Percentiles rank a stretch among this genome's conserved stretches.
These are phyloP conservation scores for Globisporangium barbulae DNA, from an alignment of 352 stramenopile species.

Conservation along the genomic window DNA sequence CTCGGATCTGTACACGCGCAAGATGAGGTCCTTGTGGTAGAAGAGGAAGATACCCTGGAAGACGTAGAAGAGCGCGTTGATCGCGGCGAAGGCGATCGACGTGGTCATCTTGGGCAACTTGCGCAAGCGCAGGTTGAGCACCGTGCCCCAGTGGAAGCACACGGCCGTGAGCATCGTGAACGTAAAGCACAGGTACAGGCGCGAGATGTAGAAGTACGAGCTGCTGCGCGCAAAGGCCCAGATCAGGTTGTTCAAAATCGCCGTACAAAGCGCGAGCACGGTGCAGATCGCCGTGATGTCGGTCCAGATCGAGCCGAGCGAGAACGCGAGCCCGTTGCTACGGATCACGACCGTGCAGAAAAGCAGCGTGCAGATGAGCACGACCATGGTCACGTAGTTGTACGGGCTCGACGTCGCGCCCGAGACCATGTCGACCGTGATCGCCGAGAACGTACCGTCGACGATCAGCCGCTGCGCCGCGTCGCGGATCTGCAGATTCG, in stretches of 20 bases:
- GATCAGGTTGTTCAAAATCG: constrained; percentile 84
- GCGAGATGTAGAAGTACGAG: constrained; percentile 83
- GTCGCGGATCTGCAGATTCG: constrained; percentile 53
- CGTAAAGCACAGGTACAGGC: constrained; percentile 77
- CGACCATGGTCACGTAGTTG: constrained; percentile 87
- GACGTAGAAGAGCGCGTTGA: constrained; percentile 79
- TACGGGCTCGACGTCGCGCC: constrained; percentile 74
- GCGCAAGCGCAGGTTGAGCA: constrained; percentile 73
- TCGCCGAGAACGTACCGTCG: constrained; percentile 58
- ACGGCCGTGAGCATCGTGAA: constrained; percentile 89
- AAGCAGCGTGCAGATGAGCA: constrained; percentile 74
- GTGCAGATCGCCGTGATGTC: constrained; percentile 86
- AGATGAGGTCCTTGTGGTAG: constrained; percentile 63
- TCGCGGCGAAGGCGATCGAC: constrained; percentile 53
- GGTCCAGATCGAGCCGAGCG: constrained; percentile 82
- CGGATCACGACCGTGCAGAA: constrained; percentile 84
- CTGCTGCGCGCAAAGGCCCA: constrained; percentile 67
- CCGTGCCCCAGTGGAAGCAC: constrained; percentile 86
- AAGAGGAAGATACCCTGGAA: constrained; percentile 76
- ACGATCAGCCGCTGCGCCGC: constrained; percentile 51
- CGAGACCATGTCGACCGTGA: constrained; percentile 64
- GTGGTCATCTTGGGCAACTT: constrained; percentile 71
- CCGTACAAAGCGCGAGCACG: constrained; percentile 61
- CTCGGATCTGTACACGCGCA: constrained; percentile 69
- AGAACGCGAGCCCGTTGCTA: constrained; percentile 81